Conservation (phyloP, 1,284 basidiomycete species). For the Ustanciosporium gigantosporum region DNA sequence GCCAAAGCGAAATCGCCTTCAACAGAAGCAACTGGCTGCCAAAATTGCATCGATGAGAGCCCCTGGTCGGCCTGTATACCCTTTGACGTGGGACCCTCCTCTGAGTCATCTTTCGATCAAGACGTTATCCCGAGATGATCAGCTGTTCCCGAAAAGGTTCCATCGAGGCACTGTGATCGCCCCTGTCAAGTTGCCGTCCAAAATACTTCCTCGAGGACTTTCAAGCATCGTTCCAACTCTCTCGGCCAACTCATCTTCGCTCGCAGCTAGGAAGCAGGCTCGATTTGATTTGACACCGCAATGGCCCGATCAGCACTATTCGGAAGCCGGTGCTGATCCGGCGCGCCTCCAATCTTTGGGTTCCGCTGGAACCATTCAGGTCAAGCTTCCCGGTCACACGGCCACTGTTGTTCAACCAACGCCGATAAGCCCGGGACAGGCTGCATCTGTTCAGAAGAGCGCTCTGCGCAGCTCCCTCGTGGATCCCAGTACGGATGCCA, state of each 20-base stretch:
- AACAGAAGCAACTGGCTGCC: conserved; percentile 30
- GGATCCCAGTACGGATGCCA: conserved; percentile 31
- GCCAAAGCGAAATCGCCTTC: conserved; percentile 25
- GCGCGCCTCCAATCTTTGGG: no score
- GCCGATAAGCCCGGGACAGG: not conserved
- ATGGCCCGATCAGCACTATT: conserved; percentile 14
- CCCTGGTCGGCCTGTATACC: conserved; percentile 23
- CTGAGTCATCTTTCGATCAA: conserved; percentile 33
- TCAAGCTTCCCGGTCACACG: conserved; percentile 28
- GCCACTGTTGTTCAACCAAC: conserved; percentile 22
- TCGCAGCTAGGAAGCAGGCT: conserved; percentile 26
- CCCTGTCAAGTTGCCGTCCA: conserved; percentile 37
- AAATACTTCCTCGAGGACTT: conserved; percentile 22
- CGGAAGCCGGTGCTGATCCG: no score
- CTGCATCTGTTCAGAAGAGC: not conserved
- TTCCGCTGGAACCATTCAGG: conserved; percentile 38
- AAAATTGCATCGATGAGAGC: conserved; percentile 28
- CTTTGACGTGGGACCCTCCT: conserved; percentile 52
- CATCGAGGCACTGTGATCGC: conserved; percentile 44
- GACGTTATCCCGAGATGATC: conserved; percentile 50
- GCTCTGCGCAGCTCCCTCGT: not conserved
- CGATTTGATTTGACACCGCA: conserved; percentile 36
- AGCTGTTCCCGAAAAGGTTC: conserved; percentile 52
- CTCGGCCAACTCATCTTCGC: not conserved
- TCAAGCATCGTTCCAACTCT: conserved; percentile 9